Base-by-base conservation (phyloP, 2,329 filamentous ascomycete species). In the Shiraia bambusicola region DNA sequence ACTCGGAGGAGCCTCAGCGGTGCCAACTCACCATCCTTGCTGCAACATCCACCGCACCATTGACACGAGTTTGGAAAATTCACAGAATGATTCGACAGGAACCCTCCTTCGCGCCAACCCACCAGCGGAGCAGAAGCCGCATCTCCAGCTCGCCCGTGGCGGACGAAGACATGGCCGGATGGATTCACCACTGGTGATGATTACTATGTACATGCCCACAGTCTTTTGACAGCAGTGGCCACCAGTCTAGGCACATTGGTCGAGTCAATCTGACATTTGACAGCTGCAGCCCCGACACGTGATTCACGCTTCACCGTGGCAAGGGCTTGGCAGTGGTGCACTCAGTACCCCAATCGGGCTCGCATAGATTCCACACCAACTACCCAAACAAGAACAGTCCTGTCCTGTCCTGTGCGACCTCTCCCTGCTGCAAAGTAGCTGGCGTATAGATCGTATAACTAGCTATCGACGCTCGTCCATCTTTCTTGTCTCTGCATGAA, bases 11-110 rank as follows among this genome's bases (percentile, higher is more conserved):
- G 37, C 35, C 35, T 45, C 52, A 58, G 54, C 50, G 42, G 47
- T 32, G 43, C 41, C 48, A 51, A 43, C 42, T 38, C 54, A 42
- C 51, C 44, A 41, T 44, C 45, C 47, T 49, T 30, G 9, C 10
- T 53, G 49, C 49, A 52, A 47, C 46, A 25, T 37, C 37, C 45
- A 46, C 56, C 53, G 53, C 56, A 57, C 56, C 56, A 59, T 54
- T 42, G 47, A 32, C 34, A 49, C 37, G 28, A 46, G 47, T 50
- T 47, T 29, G 28, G 28, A 42, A 40, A 34, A 28, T 45, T 32
- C 24, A 40, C 15, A 13, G 34, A 34, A 28, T 54, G 54, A 59
- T 58, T 59, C 53, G 56, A 39, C 40, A 32, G 42, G 34, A 42
- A 26, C 24, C 33, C 29, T 38, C 16, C 43, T 42, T 37, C 31